Evolutionary conservation across 805 yeast species (phyloP).

Genomic region (Yarrowia sp.): DNA sequence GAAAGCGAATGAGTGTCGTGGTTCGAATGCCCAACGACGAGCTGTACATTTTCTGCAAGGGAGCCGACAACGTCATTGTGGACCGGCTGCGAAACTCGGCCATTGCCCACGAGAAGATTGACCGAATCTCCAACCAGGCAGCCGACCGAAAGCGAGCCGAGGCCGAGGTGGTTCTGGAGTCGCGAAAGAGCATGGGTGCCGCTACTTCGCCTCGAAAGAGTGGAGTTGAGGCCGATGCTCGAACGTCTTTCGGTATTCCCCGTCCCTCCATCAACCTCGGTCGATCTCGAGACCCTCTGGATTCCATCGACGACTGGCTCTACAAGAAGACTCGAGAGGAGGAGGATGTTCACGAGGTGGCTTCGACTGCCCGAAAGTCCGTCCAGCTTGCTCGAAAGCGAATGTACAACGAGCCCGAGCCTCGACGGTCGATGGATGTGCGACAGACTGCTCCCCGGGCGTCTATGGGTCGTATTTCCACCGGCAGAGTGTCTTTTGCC

Average conservation of each 20-base stretch:
- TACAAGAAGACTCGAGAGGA: conserved; percentile 34
- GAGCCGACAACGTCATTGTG: conserved; percentile 88
- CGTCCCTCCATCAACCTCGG: conserved; percentile 36
- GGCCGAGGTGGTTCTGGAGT: conserved; percentile 52
- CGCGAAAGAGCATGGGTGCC: conserved; percentile 54
- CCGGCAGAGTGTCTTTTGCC: conserved; percentile 14
- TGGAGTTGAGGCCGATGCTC: conserved; percentile 15
- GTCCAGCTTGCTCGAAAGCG: conserved; percentile 34
- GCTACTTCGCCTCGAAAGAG: conserved; percentile 36
- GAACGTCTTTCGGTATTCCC: conserved; percentile 34
- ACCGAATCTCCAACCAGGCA: conserved; percentile 58
- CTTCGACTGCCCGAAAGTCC: conserved; percentile 34
- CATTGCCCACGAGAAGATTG: conserved; percentile 60
- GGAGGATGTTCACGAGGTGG: conserved; percentile 35
- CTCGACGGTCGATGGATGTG: conserved; percentile 25
- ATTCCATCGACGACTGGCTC: conserved; percentile 34
- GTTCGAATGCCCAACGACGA: conserved; percentile 73
- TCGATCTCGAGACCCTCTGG: conserved; percentile 33
- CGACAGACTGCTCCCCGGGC: conserved; percentile 4
- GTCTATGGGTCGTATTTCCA: not conserved
- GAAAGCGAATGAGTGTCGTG: conserved; percentile 94
- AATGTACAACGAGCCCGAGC: conserved; percentile 31
- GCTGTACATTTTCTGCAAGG: conserved; percentile 81
- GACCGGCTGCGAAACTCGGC: conserved; percentile 63
- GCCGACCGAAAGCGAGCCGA: conserved; percentile 68